Conservation (phyloP, 2,329 filamentous ascomycete genomes). For the Aspergillus bombycis region DNA sequence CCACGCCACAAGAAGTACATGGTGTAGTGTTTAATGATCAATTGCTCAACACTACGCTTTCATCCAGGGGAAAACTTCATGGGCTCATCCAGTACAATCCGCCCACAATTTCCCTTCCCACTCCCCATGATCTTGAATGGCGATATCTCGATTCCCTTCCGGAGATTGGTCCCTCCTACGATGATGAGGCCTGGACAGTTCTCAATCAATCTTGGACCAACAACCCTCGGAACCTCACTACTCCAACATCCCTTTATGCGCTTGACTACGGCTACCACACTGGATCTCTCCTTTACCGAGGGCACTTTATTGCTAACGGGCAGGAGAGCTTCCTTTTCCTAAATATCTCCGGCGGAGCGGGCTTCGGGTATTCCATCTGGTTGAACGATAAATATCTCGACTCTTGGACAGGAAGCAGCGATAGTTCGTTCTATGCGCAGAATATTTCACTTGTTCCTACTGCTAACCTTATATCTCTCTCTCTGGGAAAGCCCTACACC, state of each 20-base stretch:
- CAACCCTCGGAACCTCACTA: slow-evolving; percentile 20
- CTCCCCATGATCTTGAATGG: slow-evolving; percentile 19
- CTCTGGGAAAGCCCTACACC: slow-evolving; percentile 15
- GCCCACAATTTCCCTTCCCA: slow-evolving; percentile 13
- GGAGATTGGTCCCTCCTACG: slow-evolving; percentile 15
- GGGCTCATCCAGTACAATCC: slow-evolving; percentile 13
- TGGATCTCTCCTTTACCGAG: slow-evolving; percentile 33
- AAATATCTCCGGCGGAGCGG: slow-evolving; percentile 28
- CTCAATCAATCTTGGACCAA: slow-evolving; percentile 8
- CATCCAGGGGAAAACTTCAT: slow-evolving; percentile 14
- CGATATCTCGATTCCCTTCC: slow-evolving; percentile 21
- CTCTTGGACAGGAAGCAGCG: slow-evolving; percentile 28
- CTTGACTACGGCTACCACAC: slow-evolving; percentile 36
- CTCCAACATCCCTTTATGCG: slow-evolving; percentile 30
- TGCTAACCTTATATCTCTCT: background rate
- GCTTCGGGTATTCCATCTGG: slow-evolving; percentile 32
- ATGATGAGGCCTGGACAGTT: slow-evolving; percentile 17
- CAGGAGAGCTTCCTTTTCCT: slow-evolving; percentile 26
- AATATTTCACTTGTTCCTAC: background rate
- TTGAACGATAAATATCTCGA: slow-evolving; percentile 29
- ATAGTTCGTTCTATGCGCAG: slow-evolving; percentile 14
- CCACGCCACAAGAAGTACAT: slow-evolving; percentile 3
- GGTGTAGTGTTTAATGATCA: background rate
- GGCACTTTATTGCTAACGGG: slow-evolving; percentile 31
- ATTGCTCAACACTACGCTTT: background rate